Percentiles rank a stretch among this genome's conserved stretches.
Evolutionary conservation across 768 basidiomycete species (phyloP).

Genomic region (Boletus rufocinnamomeus): DNA sequence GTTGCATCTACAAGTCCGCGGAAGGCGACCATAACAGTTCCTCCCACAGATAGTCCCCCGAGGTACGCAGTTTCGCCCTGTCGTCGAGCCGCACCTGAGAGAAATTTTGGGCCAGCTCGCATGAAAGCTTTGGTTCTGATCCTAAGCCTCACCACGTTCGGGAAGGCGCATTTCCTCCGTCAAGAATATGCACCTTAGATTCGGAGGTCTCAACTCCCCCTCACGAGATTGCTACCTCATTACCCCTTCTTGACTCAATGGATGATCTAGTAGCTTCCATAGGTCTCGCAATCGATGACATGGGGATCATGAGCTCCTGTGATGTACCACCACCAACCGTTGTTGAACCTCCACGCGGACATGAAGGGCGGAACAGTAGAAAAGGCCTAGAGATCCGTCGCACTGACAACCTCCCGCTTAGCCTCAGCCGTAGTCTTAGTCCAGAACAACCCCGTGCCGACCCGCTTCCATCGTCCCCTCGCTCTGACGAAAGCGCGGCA

Average conservation of each 20-base stretch:
- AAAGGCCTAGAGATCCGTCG: slow-evolving; percentile 38
- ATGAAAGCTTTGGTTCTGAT: slow-evolving; percentile 27
- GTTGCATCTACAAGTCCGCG: slow-evolving; percentile 32
- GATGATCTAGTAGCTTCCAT: slow-evolving; percentile 41
- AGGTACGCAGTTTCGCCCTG: slow-evolving; percentile 20
- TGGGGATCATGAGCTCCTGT: slow-evolving; percentile 37
- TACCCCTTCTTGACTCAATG: slow-evolving; percentile 35
- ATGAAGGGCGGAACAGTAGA: slow-evolving; percentile 29
- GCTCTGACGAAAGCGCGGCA: slow-evolving; percentile 23
- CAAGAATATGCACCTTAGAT: slow-evolving; percentile 33
- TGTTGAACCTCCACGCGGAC: slow-evolving; percentile 40
- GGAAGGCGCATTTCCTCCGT: slow-evolving; percentile 70
- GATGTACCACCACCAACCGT: slow-evolving; percentile 42
- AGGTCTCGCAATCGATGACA: slow-evolving; percentile 41
- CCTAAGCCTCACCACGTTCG: slow-evolving; percentile 40
- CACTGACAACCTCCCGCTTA: slow-evolving; percentile 18
- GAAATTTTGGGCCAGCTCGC: slow-evolving; percentile 10
- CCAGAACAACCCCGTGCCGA: slow-evolving; percentile 17
- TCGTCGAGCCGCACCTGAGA: background rate
- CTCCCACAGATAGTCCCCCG: slow-evolving; percentile 14
- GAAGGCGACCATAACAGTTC: slow-evolving; percentile 14
- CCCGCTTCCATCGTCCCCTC: slow-evolving; percentile 17
- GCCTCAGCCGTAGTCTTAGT: slow-evolving; percentile 7
- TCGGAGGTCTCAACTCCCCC: slow-evolving; percentile 19
- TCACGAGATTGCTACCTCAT: slow-evolving; percentile 17